Conservation (phyloP, 2,329 filamentous ascomycete species). For the Sphaceloma murrayae region DNA sequence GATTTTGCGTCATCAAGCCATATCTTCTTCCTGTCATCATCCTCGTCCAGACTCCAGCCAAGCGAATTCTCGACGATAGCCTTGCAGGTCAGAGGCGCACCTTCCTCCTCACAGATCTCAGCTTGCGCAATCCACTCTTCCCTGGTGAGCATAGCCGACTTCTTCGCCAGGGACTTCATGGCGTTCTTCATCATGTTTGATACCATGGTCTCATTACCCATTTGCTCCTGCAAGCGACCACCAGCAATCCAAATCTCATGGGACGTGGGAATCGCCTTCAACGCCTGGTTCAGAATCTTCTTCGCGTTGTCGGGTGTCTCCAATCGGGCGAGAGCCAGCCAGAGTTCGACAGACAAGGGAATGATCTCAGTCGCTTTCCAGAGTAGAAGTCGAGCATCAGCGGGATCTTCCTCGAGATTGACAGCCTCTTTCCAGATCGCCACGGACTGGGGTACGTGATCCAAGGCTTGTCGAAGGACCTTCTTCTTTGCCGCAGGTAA, state of each 20-base stretch:
- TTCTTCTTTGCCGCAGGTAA: conserved; percentile 80
- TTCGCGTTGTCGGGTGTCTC: conserved; percentile 88
- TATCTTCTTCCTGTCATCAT: conserved; percentile 89
- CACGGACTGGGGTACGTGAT: conserved; percentile 89
- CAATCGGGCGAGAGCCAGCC: conserved; percentile 83
- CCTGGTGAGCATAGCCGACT: conserved; percentile 91
- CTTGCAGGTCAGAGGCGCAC: conserved; percentile 73
- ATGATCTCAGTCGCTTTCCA: conserved; percentile 95
- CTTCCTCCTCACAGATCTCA: conserved; percentile 88
- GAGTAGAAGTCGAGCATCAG: conserved; percentile 77
- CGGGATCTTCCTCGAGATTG: conserved; percentile 83
- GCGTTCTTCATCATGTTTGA: conserved; percentile 87
- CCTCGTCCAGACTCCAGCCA: conserved; percentile 86
- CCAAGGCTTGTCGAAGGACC: conserved; percentile 80
- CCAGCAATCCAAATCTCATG: conserved; percentile 97
- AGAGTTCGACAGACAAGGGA: conserved; percentile 84
- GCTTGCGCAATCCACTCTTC: conserved; percentile 96
- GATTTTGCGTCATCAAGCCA: conserved; percentile 90
- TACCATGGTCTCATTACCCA: conserved; percentile 68
- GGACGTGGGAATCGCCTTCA: conserved; percentile 85
- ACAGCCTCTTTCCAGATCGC: conserved; percentile 97
- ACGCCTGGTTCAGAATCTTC: conserved; percentile 87
- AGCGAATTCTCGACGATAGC: conserved; percentile 88
- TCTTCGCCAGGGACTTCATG: conserved; percentile 75
- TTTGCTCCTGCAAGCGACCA: conserved; percentile 77